Base-by-base conservation (phyloP, 225 moss, liverwort and hornwort genomes). In the Polytrichum formosum region DNA sequence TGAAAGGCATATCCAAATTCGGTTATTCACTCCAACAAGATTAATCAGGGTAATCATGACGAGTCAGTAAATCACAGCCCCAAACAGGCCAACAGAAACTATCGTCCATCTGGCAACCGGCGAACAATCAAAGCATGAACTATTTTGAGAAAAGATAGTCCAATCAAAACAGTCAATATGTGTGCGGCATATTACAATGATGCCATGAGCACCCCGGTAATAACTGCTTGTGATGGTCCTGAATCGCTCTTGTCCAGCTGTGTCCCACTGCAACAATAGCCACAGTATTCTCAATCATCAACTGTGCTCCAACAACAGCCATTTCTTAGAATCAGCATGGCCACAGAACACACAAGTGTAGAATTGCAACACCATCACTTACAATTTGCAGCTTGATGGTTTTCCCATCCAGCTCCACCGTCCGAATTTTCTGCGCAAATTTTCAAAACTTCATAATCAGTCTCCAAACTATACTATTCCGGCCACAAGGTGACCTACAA, bases 141-240 rank as follows among this genome's bases (percentile, higher is more conserved):
- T 21, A n/a, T 7, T n/a, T 22, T 26, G 22, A 21, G 13, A 2
- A 61, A 61, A 22, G 7, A 21, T 7, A 61, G 26, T n/a, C 13
- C 7, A 61, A 61, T 26, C 60, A 61, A 26, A 61, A 61, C 10
- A 21, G 26, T 28, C 18, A 5, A 53, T 19, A 60, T 3, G 25
- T 27, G 28, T 19, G 26, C 17, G 6, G 25, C 31, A 20, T 6
- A 26, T 8, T 54, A 69, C 87, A 33, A 84, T 84, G 74, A 88
- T 88, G 33, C 84, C 83, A 56, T 88, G 84, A 10, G 87, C 87
- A 23, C 84, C 84, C 2, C 84, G 78, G 58, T 84, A 84, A 56
- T 84, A 88, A 74, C 87, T 84, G 60, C 84, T 84, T 18, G 83
- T 84, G 35, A 84, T 84, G 23, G 87, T 84, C 73, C 83, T 84